Base-by-base conservation (phyloP, 1,284 basidiomycete species). In the Sporisorium iseilematis-ciliati region DNA sequence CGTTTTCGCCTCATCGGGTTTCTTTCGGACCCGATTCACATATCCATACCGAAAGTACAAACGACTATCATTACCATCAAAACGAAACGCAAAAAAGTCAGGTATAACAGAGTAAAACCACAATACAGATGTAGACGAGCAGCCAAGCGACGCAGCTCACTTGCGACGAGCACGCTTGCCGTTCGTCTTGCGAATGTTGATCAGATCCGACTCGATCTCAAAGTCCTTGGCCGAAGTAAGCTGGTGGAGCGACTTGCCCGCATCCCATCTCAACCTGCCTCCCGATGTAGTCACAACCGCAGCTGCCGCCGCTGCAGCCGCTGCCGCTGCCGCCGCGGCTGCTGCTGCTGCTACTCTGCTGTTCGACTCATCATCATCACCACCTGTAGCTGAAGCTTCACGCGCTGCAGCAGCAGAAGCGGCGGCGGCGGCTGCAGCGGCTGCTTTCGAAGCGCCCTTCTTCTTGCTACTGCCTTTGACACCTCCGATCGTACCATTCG, bases 131-230 rank as follows among this genome's bases (percentile, higher is more conserved):
- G 3, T 14, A 14, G 35, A 11, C 14, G 16, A 14, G 5, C 29
- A 16, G n/a, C n/a, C n/a, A n/a, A n/a, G n/a, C 35, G 14, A 38
- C 35, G 12, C 14, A 20, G 51, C 33, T 49, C 46, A 75, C 68
- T 75, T 75, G 65, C 73, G 73, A 33, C 73, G 60, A n/a, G 73
- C 73, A 54, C 84, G 75, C 70, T 86, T 85, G 48, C 68, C 65
- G 48, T 80, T 82, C 42, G 73, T 79, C 69, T 84, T 83, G 61
- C 82, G 77, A 40, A 84, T 82, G 45, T 81, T 78, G 67, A 84
- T 83, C 57, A 84, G 70, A 63, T 84, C 83, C 49, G 78, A 77
- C 68, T 84, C 83, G 23, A 84, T 70, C 68, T 84, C 83, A 62
- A 81, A 79, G 74, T 84, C 83, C 61, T 80, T 79, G 40, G 83